Base-by-base conservation (phyloP, 2,329 filamentous ascomycete species). In the Purpureocillium takamizusanense region DNA sequence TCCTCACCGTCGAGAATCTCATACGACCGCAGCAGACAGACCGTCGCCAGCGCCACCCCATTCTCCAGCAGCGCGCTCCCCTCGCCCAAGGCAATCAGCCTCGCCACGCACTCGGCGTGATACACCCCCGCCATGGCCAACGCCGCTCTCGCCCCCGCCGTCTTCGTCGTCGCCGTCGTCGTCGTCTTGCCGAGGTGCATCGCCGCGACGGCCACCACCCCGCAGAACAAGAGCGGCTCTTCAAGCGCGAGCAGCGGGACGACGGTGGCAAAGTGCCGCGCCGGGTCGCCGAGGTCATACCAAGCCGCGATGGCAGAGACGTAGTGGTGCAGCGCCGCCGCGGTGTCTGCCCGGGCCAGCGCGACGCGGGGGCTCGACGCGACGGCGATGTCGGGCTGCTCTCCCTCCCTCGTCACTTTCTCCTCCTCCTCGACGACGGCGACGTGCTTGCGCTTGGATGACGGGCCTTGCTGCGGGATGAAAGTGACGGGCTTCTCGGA, bases 271-370 rank as follows among this genome's bases (percentile, higher is more conserved):
- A 71, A 71, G 4, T 51, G 45, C 1, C 47, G 51, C 2, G 46
- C 37, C 1, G 51, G 40, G 39, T 71, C 67, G 33, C 63, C 66
- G 7, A 72, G 56, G 36, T 72, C 66, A 45, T 70, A 71, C 67
- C 67, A 71, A 2, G 52, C 48, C 1, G 67, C 65, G 14, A 70
- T 49, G 29, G 50, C 39, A 1, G 45, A 41, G 8, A 61, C 57
- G 44, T 70, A 70, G 38, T 60, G 56, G 31, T 59, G 52, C 33
- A 68, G 68, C 12, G 64, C 49, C 7, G 42, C 47, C 2, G 61
- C 53, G 10, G 63, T 49, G 3, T 51, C 49, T n/a, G 47, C 51
- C 3, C 55, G 45, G 27, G 54, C 35, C 0, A 66, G 49, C 7
- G 55, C 55, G 16, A 37, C 41, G 10, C 50, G 46, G 18, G 63